Evolutionary conservation across 2,329 filamentous ascomycete species (phyloP).

Genomic region (Ophiostoma angusticollis): DNA sequence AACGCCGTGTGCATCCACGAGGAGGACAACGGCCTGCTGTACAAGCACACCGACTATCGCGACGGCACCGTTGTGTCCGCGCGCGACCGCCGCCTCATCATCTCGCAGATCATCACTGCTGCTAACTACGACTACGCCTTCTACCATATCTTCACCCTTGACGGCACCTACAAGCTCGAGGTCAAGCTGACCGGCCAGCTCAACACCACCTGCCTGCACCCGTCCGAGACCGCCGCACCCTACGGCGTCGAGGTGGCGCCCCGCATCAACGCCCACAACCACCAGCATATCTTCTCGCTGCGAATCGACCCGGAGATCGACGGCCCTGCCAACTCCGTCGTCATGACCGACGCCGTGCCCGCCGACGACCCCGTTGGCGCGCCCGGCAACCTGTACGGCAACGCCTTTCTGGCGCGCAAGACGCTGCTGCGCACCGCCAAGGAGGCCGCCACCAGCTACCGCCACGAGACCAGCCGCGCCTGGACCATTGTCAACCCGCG

Average conservation of each 20-base stretch:
- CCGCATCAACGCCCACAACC: constrained; percentile 86
- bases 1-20: constrained; percentile 95
- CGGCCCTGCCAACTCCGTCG: constrained; percentile 62
- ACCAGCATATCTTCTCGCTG: constrained; percentile 89
- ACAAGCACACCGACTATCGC: constrained; percentile 90
- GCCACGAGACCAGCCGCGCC: constrained; percentile 56
- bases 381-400: constrained; percentile 74
- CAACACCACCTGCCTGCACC: constrained; percentile 76
- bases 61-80: constrained; percentile 81
- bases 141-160: constrained; percentile 38
- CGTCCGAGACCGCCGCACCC: constrained; percentile 66
- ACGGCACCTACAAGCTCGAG: constrained; percentile 83
- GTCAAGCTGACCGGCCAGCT: constrained; percentile 86
- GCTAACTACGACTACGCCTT: constrained; percentile 81
- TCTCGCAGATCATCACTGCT: constrained; percentile 88
- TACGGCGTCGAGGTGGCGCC: constrained; percentile 91
- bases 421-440: constrained; percentile 63
- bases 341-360: constrained; percentile 64
- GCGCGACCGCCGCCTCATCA: constrained; percentile 69
- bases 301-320: constrained; percentile 81
- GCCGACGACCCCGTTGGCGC: constrained; percentile 66
- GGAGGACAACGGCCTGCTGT: constrained; percentile 80
- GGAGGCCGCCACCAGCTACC: constrained; percentile 64
- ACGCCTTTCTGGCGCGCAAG: constrained; percentile 77
- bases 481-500: constrained; percentile 34